Evolutionary conservation across 371 early-diverging fungal genomes (phyloP), one percentile per base, ranked within the genome.

Genomic region (Lichtheimia corymbifera): DNA sequence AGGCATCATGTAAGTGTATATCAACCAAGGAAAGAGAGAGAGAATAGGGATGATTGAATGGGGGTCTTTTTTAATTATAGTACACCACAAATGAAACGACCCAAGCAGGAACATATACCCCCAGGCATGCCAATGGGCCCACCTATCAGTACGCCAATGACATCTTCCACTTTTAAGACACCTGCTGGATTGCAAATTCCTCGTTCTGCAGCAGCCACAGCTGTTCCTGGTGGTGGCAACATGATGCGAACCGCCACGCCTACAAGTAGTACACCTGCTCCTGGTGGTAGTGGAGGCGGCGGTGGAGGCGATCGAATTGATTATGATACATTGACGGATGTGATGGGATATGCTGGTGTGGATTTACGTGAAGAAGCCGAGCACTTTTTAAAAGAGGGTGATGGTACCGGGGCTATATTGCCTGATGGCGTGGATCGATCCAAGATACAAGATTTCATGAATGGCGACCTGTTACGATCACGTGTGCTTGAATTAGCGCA

Each of bases 291-390:
- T 47, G 47, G 44, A 14, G 44, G 47, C 17, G 22, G 47, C 11
- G 47, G 47, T 22, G 47, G 45, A 1, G 45, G 45, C 0, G 76
- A 83, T 45, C 76, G 72, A 52, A 79, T 81, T 64, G 86, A 87
- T 58, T 83, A 76, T 59, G 86, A 87, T 44, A 77, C 82, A 35
- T 62, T 94, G 25, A 89, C 90, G 50, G 94, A 93, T 72, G 94
- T 92, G 5, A 92, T 92, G 79, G 89, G 88, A 4, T 93, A 91
- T 73, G 89, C 88, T 1, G 95, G 94, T n/a, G 88, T 95, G 15
- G 93, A 95, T 72, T 74, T 95, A 28, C 22, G 45, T 41, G 88
- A 86, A 57, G 89, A 88, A 76, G 77, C 78, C 15, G 85, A 84
- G 50, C 76, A 73, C 47, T 74, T 85, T 55, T 63, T 83, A 43